Conservation (phyloP, 257 asterid species). For the Jasminum sambac region DNA sequence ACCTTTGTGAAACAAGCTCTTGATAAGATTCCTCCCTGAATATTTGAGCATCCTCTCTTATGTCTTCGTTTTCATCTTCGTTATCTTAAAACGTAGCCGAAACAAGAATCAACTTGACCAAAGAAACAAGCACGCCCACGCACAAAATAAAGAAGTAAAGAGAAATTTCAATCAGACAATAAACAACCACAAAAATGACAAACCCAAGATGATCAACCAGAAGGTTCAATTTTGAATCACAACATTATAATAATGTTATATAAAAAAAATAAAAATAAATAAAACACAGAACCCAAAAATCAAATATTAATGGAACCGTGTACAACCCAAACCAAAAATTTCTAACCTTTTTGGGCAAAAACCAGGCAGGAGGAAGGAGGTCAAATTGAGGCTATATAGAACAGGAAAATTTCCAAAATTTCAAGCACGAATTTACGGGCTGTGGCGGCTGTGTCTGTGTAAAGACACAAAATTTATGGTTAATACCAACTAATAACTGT, state of each 20-base stretch:
- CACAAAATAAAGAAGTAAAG: neutral
- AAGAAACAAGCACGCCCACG: neutral
- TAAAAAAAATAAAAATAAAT: neutral
- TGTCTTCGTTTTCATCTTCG: neutral
- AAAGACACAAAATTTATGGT: neutral
- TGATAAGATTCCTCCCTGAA: neutral
- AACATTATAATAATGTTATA: neutral
- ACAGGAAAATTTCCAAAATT: neutral
- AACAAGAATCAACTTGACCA: neutral
- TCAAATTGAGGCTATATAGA: neutral
- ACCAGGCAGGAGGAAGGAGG: neutral
- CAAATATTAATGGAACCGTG: constrained; percentile 17
- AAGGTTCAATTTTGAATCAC: neutral
- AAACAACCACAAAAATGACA: constrained; percentile 8
- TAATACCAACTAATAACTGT: too few species aligned
- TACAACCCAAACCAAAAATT: constrained; percentile 13
- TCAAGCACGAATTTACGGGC: constrained; percentile 26
- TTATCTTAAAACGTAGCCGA: neutral
- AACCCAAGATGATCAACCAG: neutral
- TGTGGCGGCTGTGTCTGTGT: constrained; percentile 24
- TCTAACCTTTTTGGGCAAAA: constrained; percentile 28
- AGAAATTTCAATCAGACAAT: neutral
- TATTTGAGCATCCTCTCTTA: neutral
- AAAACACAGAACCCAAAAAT: neutral
- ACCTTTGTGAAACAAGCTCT: neutral